A percentile compares a stretch with the other conserved stretches of the same genome.
phyloP scores from a whole-genome alignment of 192 early-diverging fungal species.

The Backusella australiensis region DNA sequence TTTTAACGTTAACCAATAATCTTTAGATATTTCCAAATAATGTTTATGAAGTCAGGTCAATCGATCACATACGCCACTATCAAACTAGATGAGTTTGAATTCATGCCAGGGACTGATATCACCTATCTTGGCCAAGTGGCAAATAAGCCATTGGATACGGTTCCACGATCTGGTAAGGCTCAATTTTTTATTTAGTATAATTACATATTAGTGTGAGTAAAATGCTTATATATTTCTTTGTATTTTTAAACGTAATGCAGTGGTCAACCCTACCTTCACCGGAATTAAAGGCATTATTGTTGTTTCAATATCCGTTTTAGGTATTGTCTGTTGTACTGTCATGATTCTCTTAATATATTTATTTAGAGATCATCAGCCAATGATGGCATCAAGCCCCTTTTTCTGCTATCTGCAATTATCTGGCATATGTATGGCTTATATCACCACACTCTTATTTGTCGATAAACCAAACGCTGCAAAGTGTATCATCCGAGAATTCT shows the following conservation, averaged over 20 bases:
- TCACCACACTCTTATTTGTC: conserved; percentile 30
- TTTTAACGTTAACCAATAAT: background rate
- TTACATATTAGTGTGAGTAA: background rate
- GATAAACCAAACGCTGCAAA: conserved; percentile 23
- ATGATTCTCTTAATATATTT: conserved; percentile 35
- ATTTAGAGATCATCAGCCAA: conserved; percentile 35
- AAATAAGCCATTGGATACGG: conserved; percentile 26
- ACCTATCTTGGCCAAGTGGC: conserved; percentile 37
- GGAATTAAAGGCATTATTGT: conserved; percentile 30
- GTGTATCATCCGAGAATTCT: conserved; percentile 36
- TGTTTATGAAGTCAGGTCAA: conserved; percentile 37
- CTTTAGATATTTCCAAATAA: conserved; percentile 39
- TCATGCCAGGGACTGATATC: conserved; percentile 20
- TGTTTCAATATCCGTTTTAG: conserved; percentile 25
- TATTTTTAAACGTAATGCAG: background rate
- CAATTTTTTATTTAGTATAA: background rate
- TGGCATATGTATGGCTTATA: conserved; percentile 40
- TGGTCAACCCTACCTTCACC: conserved; percentile 31
- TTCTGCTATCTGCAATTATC: conserved; percentile 42
- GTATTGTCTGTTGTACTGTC: conserved; percentile 30
- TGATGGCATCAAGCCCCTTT: conserved; percentile 45
- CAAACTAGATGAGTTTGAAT: conserved; percentile 32
- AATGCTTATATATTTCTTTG: background rate
- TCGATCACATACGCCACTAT: conserved; percentile 34
- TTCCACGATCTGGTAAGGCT: background rate